These are phyloP conservation scores for Phytophthora palmivora DNA, from an alignment of 352 stramenopile genomes.

Conservation along the genomic window DNA sequence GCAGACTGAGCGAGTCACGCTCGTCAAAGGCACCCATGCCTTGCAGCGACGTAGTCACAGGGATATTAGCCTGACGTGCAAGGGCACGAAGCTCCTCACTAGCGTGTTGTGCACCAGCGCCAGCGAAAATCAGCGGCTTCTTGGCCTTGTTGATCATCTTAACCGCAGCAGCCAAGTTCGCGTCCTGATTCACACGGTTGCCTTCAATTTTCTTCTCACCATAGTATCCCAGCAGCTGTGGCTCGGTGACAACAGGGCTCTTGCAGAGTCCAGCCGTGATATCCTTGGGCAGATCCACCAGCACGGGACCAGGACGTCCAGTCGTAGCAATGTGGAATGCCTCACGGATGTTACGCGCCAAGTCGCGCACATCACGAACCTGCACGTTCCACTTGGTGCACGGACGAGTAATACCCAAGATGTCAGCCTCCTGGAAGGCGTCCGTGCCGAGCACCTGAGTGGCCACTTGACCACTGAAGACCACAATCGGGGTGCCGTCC, in stretches of 20 bases:
- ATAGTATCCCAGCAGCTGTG: conserved; percentile 87
- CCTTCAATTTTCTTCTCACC: conserved; percentile 82
- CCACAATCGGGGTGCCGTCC: conserved; percentile 94
- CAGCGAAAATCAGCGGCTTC: conserved; percentile 96
- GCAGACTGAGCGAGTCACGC: conserved; percentile 92
- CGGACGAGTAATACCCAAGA: conserved; percentile 87
- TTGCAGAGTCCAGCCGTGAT: conserved; percentile 88
- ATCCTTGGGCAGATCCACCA: conserved; percentile 97
- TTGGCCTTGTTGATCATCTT: conserved; percentile 95
- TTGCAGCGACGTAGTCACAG: conserved; percentile 95
- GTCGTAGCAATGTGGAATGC: conserved; percentile 96
- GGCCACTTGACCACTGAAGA: conserved; percentile 94
- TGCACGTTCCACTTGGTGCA: conserved; percentile 98
- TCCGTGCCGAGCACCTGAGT: conserved; percentile 92
- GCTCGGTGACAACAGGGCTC: conserved; percentile 71
- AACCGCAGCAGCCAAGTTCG: conserved; percentile 70
- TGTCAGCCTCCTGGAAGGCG: conserved; percentile 93
- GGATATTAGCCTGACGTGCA: conserved; percentile 94
- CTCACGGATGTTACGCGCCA: conserved; percentile 95
- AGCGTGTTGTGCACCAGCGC: conserved; percentile 90
- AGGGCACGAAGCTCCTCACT: conserved; percentile 92
- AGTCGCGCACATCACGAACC: conserved; percentile 95
- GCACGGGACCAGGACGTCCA: conserved; percentile 93
- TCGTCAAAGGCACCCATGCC: conserved; percentile 96
- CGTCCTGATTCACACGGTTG: conserved; percentile 84